Conservation (phyloP, 306 rosid species). For the Cyclanthera cordifolia region DNA sequence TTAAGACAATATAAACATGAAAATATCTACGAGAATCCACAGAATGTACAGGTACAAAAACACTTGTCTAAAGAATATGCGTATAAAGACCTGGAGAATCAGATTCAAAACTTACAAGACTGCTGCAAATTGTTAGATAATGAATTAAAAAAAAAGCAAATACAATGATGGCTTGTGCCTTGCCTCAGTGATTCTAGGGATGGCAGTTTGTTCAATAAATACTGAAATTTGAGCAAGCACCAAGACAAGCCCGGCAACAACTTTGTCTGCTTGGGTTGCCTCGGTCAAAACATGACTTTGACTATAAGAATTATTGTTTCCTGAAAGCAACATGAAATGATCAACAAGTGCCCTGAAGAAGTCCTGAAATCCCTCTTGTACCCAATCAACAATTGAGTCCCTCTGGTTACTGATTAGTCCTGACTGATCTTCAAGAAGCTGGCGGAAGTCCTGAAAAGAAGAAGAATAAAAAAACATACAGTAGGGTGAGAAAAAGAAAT, state of each 20-base stretch:
- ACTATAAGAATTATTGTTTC: slow-evolving; percentile 42
- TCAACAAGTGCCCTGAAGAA: slow-evolving; percentile 68
- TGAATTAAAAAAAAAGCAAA: slow-evolving; percentile 11
- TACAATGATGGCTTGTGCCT: slow-evolving; percentile 31
- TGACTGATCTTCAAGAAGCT: slow-evolving; percentile 50
- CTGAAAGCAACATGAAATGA: slow-evolving; percentile 48
- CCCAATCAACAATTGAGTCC: slow-evolving; percentile 57
- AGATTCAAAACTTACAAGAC: slow-evolving; percentile 10
- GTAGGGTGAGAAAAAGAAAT: neutral
- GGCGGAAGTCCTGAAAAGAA: slow-evolving; percentile 58
- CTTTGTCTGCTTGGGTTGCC: slow-evolving; percentile 55
- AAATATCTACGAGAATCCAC: slow-evolving; percentile 9
- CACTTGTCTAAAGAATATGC: neutral
- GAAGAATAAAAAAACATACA: neutral
- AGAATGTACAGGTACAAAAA: slow-evolving; percentile 6
- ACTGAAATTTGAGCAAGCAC: slow-evolving; percentile 81
- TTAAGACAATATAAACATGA: slow-evolving; percentile 22
- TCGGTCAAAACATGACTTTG: slow-evolving; percentile 45
- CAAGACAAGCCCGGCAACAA: slow-evolving; percentile 63
- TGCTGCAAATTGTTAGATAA: slow-evolving; percentile 7
- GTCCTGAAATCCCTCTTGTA: slow-evolving; percentile 87
- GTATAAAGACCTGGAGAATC: slow-evolving; percentile 1
- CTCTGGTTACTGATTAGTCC: slow-evolving; percentile 47
- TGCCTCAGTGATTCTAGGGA: slow-evolving; percentile 86
- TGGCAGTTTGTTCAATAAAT: slow-evolving; percentile 76